Evolutionary conservation across 805 yeast genomes (phyloP).

Genomic region (Wickerhamiella kurtzmanii): DNA sequence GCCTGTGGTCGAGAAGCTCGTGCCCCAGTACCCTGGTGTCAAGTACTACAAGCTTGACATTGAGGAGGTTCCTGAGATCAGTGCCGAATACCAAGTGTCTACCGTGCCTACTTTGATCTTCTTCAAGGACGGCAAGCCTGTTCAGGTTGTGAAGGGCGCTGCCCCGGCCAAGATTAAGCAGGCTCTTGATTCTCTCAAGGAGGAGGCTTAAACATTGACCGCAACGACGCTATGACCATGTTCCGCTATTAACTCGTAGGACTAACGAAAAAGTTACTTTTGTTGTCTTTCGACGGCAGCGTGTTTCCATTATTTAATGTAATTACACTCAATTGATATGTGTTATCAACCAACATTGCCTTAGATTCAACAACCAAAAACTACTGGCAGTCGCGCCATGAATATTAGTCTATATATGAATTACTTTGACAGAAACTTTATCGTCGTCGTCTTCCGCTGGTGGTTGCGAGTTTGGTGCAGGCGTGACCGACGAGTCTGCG

Average conservation of each 20-base stretch:
- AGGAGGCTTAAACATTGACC: neutral
- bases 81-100: constrained; percentile 55
- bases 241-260: neutral
- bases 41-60: constrained; percentile 85
- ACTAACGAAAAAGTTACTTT: neutral
- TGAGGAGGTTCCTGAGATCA: constrained; percentile 60
- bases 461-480: neutral
- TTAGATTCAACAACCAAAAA: too few species aligned
- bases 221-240: constrained; percentile 5
- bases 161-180: constrained; percentile 44
- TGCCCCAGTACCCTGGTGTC: constrained; percentile 43
- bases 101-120: constrained; percentile 60
- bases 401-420: constrained; percentile 1
- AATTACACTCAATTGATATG: neutral
- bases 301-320: neutral
- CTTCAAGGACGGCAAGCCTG: constrained; percentile 70
- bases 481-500: too few species aligned
- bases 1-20: constrained; percentile 65
- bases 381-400: neutral
- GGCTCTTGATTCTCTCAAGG: constrained; percentile 46
- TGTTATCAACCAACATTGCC: too few species aligned
- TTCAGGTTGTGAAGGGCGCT: constrained; percentile 78
- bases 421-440: neutral
- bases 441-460: neutral
- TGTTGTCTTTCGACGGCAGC: neutral